Evolutionary conservation across 2,329 filamentous ascomycete species (phyloP).

Genomic region (Ilyonectria robusta): DNA sequence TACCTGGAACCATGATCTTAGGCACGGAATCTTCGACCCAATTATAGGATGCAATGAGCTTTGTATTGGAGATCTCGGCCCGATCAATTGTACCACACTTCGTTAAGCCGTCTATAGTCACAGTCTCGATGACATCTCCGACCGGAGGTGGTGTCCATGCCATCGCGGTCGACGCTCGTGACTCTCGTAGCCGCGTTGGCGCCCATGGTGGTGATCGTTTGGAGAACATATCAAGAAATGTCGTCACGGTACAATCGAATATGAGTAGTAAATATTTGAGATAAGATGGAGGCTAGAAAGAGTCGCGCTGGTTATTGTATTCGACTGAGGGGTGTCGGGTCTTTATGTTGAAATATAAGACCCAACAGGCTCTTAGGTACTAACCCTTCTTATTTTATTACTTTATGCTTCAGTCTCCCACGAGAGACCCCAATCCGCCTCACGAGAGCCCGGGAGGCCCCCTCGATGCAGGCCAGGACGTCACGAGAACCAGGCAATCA

Average conservation of each 20-base stretch:
- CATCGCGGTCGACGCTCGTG: neutral
- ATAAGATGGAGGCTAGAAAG: neutral
- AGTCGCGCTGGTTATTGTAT: neutral
- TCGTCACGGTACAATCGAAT: no score
- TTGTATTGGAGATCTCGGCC: conserved; percentile 53
- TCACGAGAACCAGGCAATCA: neutral
- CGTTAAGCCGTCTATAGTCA: conserved; percentile 31
- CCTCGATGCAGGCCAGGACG: neutral
- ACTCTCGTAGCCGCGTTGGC: neutral
- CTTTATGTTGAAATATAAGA: neutral
- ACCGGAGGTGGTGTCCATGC: conserved; percentile 37
- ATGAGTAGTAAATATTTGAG: neutral
- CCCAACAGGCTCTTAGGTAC: no score
- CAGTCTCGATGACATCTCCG: conserved; percentile 41
- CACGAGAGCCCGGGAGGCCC: neutral
- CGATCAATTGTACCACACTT: neutral
- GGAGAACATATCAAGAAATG: neutral
- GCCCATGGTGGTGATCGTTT: neutral
- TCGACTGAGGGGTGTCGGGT: neutral
- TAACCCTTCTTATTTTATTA: no score
- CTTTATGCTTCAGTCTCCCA: neutral
- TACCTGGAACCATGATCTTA: conserved; percentile 62
- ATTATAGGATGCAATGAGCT: conserved; percentile 64
- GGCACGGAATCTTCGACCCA: conserved; percentile 59
- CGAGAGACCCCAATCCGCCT: neutral